Evolutionary conservation across 371 early-diverging fungal genomes (phyloP).

Genomic region (Chytridiales sp.): DNA sequence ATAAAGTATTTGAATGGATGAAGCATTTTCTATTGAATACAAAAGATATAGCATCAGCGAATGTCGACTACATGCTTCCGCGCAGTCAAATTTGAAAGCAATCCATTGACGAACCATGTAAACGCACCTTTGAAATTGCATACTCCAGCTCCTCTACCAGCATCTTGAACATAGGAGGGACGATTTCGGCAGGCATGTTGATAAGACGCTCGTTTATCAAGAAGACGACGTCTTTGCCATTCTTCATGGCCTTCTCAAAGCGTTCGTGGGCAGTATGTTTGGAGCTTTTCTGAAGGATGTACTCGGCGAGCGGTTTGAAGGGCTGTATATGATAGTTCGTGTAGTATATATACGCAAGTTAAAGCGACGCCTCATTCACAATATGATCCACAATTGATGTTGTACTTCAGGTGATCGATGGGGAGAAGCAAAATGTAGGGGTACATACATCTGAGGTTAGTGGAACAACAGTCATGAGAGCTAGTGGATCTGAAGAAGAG

Average conservation of each 20-base stretch:
- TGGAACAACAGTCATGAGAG: conserved; percentile 76
- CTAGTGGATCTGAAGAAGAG: conserved; percentile 83
- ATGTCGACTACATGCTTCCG: too few relatives aligned
- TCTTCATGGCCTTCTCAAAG: conserved; percentile 61
- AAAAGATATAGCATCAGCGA: not conserved
- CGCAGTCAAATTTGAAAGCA: conserved; percentile 20
- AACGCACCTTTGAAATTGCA: conserved; percentile 68
- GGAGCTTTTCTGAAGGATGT: conserved; percentile 17
- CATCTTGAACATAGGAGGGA: conserved; percentile 87
- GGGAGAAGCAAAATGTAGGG: not conserved
- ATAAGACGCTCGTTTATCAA: conserved; percentile 88
- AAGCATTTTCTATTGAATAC: conserved; percentile 56
- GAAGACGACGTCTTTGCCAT: conserved; percentile 59
- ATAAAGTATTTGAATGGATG: conserved; percentile 81
- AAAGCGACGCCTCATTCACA: not conserved
- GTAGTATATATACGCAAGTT: not conserved
- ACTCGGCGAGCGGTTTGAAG: conserved; percentile 18
- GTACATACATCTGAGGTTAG: conserved; percentile 44
- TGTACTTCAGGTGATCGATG: not conserved
- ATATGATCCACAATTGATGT: not conserved
- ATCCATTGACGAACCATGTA: conserved; percentile 5
- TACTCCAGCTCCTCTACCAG: conserved; percentile 77
- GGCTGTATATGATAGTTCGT: not conserved
- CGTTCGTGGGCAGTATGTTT: conserved; percentile 9
- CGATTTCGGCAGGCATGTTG: conserved; percentile 94